These are phyloP conservation scores for Coemansia guatemalensis DNA, from an alignment of 192 early-diverging fungal genomes.

Conservation along the genomic window DNA sequence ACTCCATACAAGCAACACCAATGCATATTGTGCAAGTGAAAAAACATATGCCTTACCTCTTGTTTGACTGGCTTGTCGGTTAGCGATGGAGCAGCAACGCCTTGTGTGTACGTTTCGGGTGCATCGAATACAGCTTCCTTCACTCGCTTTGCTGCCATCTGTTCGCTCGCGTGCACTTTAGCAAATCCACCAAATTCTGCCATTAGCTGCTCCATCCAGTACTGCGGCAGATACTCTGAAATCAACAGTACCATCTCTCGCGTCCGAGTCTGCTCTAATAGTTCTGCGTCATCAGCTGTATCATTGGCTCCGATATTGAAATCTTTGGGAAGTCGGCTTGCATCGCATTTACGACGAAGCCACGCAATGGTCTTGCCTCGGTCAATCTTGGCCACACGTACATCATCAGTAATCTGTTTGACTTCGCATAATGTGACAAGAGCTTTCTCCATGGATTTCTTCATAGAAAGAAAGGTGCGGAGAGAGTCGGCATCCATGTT, in stretches of 20 bases:
- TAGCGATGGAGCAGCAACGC: slow-evolving; percentile 17
- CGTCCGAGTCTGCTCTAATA: slow-evolving; percentile 6
- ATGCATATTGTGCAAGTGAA: neutral
- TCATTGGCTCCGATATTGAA: slow-evolving; percentile 5
- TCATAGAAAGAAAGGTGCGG: slow-evolving; percentile 17
- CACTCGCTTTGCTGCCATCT: slow-evolving; percentile 6
- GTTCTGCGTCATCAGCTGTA: neutral
- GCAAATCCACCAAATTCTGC: slow-evolving; percentile 31
- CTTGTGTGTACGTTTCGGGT: slow-evolving; percentile 31
- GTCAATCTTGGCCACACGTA: slow-evolving; percentile 28
- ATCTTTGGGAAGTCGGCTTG: slow-evolving; percentile 5
- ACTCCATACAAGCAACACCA: neutral
- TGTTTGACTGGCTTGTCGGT: slow-evolving; percentile 9
- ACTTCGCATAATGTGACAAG: slow-evolving; percentile 28
- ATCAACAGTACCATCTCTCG: slow-evolving; percentile 47
- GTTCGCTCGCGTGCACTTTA: slow-evolving; percentile 12
- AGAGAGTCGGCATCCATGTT: slow-evolving; percentile 23
- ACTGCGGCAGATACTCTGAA: slow-evolving; percentile 34
- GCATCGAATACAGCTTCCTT: slow-evolving; percentile 26
- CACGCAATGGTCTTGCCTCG: slow-evolving; percentile 19
- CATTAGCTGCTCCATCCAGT: slow-evolving; percentile 25
- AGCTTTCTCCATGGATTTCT: neutral
- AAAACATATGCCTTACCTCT: slow-evolving; percentile 8
- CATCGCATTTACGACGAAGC: slow-evolving; percentile 40
- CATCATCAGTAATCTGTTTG: slow-evolving; percentile 14